Conservation (phyloP, 2,329 filamentous ascomycete genomes). For the Microdochium paspali region DNA sequence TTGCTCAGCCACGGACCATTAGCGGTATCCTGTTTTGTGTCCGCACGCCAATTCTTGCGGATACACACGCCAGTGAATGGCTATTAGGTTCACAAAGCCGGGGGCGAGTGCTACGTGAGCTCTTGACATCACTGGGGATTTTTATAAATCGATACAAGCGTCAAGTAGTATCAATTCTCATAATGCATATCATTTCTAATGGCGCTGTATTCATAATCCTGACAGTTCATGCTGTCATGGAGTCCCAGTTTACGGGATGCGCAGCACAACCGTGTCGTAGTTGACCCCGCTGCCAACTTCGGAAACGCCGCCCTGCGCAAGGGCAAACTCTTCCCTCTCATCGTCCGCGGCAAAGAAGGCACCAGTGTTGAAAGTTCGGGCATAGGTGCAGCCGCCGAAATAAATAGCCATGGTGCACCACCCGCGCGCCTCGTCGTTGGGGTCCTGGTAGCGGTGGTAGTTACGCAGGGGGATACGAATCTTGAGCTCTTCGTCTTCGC, state of each 20-base stretch:
- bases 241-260: not conserved
- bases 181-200: no score
- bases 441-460: constrained; percentile 17
- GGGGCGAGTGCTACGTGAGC: no score
- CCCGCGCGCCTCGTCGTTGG: constrained; percentile 5
- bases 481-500: constrained; percentile 10
- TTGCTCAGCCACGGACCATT: no score
- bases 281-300: constrained; percentile 20
- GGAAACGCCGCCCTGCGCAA: constrained; percentile 22
- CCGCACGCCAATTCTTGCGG: no score
- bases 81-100: no score
- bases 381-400: constrained; percentile 16
- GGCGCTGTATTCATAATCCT: no score
- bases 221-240: no score
- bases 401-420: constrained; percentile 18
- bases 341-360: constrained; percentile 23
- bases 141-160: no score
- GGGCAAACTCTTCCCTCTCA: constrained; percentile 14
- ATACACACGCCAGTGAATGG: no score
- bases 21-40: no score
- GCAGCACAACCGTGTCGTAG: constrained; percentile 22
- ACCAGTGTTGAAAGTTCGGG: constrained; percentile 19
- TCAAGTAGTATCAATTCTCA: no score
- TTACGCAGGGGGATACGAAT: constrained; percentile 19
- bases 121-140: no score